Evolutionary conservation across 179 eudicot genomes (phyloP).

Genomic region (Nepenthes alata): DNA sequence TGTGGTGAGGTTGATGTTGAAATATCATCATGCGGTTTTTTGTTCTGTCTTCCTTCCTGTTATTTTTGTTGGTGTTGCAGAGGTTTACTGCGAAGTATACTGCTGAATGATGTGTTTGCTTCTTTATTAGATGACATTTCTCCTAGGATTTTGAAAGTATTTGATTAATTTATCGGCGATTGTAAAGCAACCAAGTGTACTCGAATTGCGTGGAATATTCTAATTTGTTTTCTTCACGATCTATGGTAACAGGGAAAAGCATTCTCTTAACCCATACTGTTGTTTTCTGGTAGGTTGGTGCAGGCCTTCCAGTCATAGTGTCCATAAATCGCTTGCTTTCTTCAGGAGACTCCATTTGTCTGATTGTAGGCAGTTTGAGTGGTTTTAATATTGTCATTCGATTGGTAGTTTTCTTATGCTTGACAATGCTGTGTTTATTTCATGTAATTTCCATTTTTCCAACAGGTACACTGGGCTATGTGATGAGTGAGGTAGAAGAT

Average conservation of each 20-base stretch:
- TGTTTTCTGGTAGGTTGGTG: constrained; percentile 73
- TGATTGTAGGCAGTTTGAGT: constrained; percentile 80
- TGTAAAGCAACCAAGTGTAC: not conserved
- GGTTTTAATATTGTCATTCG: constrained; percentile 27
- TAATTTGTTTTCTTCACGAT: not conserved
- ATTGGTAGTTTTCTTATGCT: not conserved
- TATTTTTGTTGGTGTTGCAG: no score
- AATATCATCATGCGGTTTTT: no score
- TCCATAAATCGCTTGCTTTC: constrained; percentile 76
- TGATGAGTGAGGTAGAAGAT: constrained; percentile 90
- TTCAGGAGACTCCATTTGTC: constrained; percentile 67
- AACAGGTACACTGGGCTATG: constrained; percentile 85
- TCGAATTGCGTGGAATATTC: not conserved
- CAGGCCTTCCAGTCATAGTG: constrained; percentile 83
- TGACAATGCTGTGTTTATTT: not conserved
- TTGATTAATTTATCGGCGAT: no score
- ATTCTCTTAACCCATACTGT: constrained; percentile 6
- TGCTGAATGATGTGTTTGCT: not conserved
- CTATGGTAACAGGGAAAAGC: not conserved
- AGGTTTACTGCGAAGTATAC: not conserved
- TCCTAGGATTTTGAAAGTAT: not conserved
- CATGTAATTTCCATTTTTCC: constrained; percentile 1
- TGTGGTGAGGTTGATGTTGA: no score
- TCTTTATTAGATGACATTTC: no score
- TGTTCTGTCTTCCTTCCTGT: no score